Conservation (phyloP, 768 basidiomycete genomes). For the Wakefieldia striispora region DNA sequence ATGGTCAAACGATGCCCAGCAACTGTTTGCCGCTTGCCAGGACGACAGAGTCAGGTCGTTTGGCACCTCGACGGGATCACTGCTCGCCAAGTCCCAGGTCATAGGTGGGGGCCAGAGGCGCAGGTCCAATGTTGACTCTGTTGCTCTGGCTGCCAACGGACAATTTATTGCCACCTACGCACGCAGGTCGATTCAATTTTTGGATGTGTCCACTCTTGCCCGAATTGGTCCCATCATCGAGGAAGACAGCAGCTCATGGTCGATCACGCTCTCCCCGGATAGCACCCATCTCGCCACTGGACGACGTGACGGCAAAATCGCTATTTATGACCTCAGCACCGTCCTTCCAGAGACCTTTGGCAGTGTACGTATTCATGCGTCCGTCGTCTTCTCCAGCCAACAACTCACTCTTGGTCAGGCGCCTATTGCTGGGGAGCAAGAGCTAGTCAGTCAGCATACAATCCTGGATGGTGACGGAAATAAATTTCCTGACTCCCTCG, state of each 20-base stretch:
- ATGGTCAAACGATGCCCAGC: slow-evolving; percentile 1
- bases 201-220: neutral
- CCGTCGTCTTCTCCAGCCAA: no score
- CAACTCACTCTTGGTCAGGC: no score
- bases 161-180: neutral
- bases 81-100: neutral
- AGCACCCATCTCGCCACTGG: slow-evolving; percentile 1
- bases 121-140: no score
- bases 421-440: no score
- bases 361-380: no score
- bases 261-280: neutral
- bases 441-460: no score
- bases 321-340: neutral
- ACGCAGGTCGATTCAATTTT: neutral
- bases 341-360: slow-evolving; percentile 1
- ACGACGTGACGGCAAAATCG: neutral
- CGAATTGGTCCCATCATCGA: neutral
- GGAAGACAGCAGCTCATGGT: neutral
- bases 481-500: no score
- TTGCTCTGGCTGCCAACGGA: neutral
- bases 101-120: neutral
- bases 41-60: neutral
- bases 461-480: no score
- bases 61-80: neutral
- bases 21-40: neutral